Conservation (phyloP, 129 eudicot genomes). For the Pseudognaphalium luteoalbum region DNA sequence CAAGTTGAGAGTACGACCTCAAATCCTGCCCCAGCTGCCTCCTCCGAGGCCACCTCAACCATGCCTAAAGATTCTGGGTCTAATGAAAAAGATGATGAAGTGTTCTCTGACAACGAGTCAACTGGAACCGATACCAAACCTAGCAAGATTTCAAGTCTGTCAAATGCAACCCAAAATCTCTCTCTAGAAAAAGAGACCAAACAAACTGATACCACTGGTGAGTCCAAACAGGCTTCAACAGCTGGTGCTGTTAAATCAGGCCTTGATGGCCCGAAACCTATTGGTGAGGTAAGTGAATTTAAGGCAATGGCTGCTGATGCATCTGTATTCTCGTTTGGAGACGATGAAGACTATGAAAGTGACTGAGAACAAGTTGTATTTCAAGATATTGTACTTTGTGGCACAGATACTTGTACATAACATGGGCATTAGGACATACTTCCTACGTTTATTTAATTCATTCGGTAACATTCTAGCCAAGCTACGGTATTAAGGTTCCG, state of each 20-base stretch:
- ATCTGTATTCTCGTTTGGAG: slow-evolving; percentile 92
- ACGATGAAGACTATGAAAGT: slow-evolving; percentile 93
- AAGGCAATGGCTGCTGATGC: slow-evolving; percentile 99
- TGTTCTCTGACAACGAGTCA: slow-evolving; percentile 71
- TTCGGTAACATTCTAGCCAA: slow-evolving; percentile 12
- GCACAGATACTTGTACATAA: slow-evolving; percentile 28
- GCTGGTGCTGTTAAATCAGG: background rate
- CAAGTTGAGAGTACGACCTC: slow-evolving; percentile 45
- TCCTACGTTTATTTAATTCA: slow-evolving; percentile 17
- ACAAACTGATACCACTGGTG: background rate
- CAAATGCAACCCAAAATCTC: slow-evolving; percentile 51
- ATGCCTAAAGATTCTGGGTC: slow-evolving; percentile 40
- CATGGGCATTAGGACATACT: background rate
- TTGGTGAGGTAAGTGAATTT: slow-evolving; percentile 77
- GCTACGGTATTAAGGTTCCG: background rate
- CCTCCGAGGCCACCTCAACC: slow-evolving; percentile 34
- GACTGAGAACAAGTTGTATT: slow-evolving; percentile 37
- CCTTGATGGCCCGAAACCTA: slow-evolving; percentile 24
- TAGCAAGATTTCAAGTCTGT: slow-evolving; percentile 39
- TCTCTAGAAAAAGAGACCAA: slow-evolving; percentile 44
- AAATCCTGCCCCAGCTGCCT: slow-evolving; percentile 24
- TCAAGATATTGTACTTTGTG: slow-evolving; percentile 14
- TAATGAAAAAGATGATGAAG: slow-evolving; percentile 65
- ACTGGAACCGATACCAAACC: slow-evolving; percentile 5
- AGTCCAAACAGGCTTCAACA: background rate